Percentiles rank a stretch among this genome's conserved stretches.
Evolutionary conservation across 176 grass and related monocot species (phyloP).

Genomic region (Triticum aestivum): IWGSC_CS_RefSeq_v2.1 NC_057804.1:92538891-92539390

Average conservation of each 20-base stretch:
- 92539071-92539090: background rate
- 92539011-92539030: slow-evolving; percentile 10
- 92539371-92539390: slow-evolving; percentile 90
- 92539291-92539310: background rate
- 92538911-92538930: background rate
- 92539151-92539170: slow-evolving; percentile 48
- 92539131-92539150: background rate
- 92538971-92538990: background rate
- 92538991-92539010: background rate
- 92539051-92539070: slow-evolving; percentile 5
- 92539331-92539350: slow-evolving; percentile 89
- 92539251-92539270: background rate
- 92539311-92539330: slow-evolving; percentile 62
- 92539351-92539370: slow-evolving; percentile 99
- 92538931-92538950: background rate
- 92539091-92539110: background rate
- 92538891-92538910: background rate
- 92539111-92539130: slow-evolving; percentile 15
- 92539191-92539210: slow-evolving; percentile 68
- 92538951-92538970: background rate
- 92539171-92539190: slow-evolving; percentile 83
- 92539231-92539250: slow-evolving; percentile 48
- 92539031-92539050: background rate
- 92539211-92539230: slow-evolving; percentile 98
- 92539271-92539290: slow-evolving; percentile 18